These are phyloP conservation scores for Cladobotryum protrusum DNA, from an alignment of 2,329 filamentous ascomycete genomes.

Conservation along the genomic window DNA sequence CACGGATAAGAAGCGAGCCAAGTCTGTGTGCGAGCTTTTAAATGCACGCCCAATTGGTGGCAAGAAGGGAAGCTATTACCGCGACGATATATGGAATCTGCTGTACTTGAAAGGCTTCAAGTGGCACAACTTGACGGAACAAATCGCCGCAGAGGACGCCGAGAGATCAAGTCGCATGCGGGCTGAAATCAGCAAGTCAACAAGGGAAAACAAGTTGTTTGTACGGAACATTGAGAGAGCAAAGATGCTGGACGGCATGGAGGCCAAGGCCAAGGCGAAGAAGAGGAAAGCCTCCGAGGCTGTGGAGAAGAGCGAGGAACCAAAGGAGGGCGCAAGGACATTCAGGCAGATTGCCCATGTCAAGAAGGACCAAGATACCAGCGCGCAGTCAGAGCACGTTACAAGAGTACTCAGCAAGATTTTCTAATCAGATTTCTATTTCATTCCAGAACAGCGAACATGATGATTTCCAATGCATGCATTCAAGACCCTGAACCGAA, in stretches of 20 bases:
- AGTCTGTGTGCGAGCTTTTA: constrained; percentile 66
- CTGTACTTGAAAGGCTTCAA: constrained; percentile 80
- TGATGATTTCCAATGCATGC: neutral
- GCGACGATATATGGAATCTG: constrained; percentile 82
- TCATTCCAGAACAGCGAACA: constrained; percentile 1
- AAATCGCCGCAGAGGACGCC: constrained; percentile 76
- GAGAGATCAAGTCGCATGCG: constrained; percentile 69
- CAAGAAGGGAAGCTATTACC: constrained; percentile 77
- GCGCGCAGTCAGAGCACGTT: constrained; percentile 49
- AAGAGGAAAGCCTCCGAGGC: constrained; percentile 29
- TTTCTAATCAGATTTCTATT: constrained; percentile 36
- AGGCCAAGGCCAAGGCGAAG: constrained; percentile 45
- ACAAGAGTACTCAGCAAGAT: constrained; percentile 59
- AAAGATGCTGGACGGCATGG: constrained; percentile 73
- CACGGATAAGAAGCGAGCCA: constrained; percentile 66
- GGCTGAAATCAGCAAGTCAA: constrained; percentile 69
- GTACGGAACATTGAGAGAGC: constrained; percentile 71
- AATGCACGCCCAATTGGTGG: constrained; percentile 76
- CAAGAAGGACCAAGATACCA: constrained; percentile 38
- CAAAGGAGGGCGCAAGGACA: constrained; percentile 31
- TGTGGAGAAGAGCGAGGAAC: constrained; percentile 16
- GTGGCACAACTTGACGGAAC: constrained; percentile 68
- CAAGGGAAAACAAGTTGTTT: constrained; percentile 76
- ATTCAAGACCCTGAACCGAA: neutral
- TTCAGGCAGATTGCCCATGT: constrained; percentile 63